These are phyloP conservation scores for Trapa bicornis DNA, from an alignment of 345 rosid species.

Conservation along the genomic window DNA sequence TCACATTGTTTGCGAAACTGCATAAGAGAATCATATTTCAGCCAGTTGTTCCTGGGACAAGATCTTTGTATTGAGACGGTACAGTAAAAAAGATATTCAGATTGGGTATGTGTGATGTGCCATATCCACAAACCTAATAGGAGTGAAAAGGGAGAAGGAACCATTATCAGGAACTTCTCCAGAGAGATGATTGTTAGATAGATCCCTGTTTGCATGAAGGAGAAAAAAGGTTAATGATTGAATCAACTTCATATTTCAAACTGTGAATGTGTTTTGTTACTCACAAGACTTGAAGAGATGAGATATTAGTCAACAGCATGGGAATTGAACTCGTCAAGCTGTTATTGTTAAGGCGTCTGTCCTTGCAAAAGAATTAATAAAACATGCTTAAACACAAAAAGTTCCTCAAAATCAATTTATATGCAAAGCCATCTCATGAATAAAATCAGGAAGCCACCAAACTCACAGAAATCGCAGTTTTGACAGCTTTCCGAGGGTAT, in stretches of 20 bases:
- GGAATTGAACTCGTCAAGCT: conserved; percentile 76
- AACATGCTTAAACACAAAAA: neutral
- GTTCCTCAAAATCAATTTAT: neutral
- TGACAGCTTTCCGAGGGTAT: conserved; percentile 71
- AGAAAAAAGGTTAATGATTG: neutral
- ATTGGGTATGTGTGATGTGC: conserved; percentile 2
- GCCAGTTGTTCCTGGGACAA: neutral
- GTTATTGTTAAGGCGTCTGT: conserved; percentile 96
- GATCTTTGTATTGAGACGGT: neutral
- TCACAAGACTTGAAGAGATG: conserved; percentile 90
- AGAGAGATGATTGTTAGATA: conserved; percentile 80
- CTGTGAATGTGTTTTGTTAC: conserved; percentile 14
- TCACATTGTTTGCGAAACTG: conserved; percentile 93
- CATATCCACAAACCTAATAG: conserved; percentile 61
- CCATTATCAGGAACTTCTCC: conserved; percentile 98
- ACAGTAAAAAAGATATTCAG: neutral
- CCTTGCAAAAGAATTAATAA: conserved; percentile 31
- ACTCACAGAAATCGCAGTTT: conserved; percentile 93
- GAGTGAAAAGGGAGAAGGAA: conserved; percentile 94
- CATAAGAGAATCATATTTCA: conserved; percentile 14
- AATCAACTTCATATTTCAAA: neutral
- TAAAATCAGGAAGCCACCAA: conserved; percentile 1
- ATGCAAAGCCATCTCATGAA: neutral
- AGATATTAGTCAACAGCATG: conserved; percentile 73
- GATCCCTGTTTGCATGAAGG: conserved; percentile 44